A percentile compares a stretch with the other conserved stretches of the same genome.
Conservation (phyloP, 257 asterid genomes). For the Buddleja alternifolia region DNA sequence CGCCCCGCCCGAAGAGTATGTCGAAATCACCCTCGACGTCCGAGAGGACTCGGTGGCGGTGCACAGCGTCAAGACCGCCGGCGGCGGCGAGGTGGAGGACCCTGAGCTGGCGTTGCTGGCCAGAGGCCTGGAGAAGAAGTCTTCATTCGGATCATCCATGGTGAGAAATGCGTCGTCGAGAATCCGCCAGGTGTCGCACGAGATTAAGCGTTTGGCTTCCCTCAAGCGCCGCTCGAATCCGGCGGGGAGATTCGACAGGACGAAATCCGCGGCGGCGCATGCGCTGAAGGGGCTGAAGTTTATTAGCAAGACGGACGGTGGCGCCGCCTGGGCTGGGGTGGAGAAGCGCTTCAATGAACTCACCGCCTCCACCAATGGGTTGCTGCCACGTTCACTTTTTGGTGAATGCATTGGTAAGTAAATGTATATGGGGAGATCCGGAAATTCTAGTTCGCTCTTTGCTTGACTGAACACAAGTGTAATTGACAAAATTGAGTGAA, state of each 20-base stretch:
- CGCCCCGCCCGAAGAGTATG: slow-evolving; percentile 58
- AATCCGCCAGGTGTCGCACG: slow-evolving; percentile 76
- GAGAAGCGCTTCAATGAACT: slow-evolving; percentile 69
- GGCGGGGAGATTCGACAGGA: slow-evolving; percentile 60
- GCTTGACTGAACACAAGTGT: too few relatives aligned
- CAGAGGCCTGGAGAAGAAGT: slow-evolving; percentile 65
- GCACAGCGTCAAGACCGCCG: slow-evolving; percentile 83
- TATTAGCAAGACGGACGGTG: slow-evolving; percentile 83
- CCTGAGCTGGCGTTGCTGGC: slow-evolving; percentile 85
- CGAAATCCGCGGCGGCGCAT: slow-evolving; percentile 76
- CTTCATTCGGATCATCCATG: slow-evolving; percentile 64
- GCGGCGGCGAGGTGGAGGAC: slow-evolving; percentile 82
- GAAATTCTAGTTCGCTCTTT: too few relatives aligned
- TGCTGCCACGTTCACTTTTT: slow-evolving; percentile 69
- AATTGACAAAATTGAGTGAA: too few relatives aligned
- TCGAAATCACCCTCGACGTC: slow-evolving; percentile 90
- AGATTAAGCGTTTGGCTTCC: slow-evolving; percentile 77
- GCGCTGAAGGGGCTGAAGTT: slow-evolving; percentile 93
- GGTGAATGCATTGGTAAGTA: slow-evolving; percentile 86
- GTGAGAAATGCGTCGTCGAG: slow-evolving; percentile 76
- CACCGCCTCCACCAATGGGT: slow-evolving; percentile 52
- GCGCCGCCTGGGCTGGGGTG: slow-evolving; percentile 82
- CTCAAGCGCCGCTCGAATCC: slow-evolving; percentile 46
- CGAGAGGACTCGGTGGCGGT: slow-evolving; percentile 91
- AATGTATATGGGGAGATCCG: too few relatives aligned